phyloP scores from a whole-genome alignment of 805 yeast species.

The Ogataea paraovalis region DNA sequence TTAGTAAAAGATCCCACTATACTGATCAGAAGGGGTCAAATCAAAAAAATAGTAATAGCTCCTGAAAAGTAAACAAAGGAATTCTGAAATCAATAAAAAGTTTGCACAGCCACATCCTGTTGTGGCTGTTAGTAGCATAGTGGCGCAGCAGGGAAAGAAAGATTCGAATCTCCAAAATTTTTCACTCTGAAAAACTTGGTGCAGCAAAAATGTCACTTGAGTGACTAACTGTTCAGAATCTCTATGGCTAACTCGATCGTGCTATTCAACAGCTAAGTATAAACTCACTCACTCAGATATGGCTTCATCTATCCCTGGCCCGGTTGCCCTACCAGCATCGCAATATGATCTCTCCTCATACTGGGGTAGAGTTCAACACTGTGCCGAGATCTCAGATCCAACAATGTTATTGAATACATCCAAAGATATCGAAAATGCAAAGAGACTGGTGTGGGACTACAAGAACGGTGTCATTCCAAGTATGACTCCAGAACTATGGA shows the following conservation, averaged over 20 bases:
- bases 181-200: no score
- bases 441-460: conserved; percentile 62
- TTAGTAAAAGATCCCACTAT: no score
- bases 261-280: not conserved
- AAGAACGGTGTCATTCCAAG: conserved; percentile 59
- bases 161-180: not conserved
- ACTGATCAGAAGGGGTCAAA: no score
- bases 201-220: no score
- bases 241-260: no score
- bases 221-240: no score
- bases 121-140: not conserved
- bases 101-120: not conserved
- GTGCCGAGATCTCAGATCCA: conserved; percentile 92
- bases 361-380: conserved; percentile 92
- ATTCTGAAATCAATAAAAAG: not conserved
- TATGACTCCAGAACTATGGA: conserved; percentile 84
- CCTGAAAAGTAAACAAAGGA: conserved; percentile 1
- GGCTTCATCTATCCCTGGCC: conserved; percentile 90
- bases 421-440: conserved; percentile 60
- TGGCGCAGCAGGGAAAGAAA: not conserved
- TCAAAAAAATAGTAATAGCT: not conserved
- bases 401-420: conserved; percentile 74
- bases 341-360: conserved; percentile 76
- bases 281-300: conserved; percentile 31
- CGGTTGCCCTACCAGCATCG: conserved; percentile 74